Conservation (phyloP, 495 filamentous ascomycete genomes). For the Echria macrotheca region DNA sequence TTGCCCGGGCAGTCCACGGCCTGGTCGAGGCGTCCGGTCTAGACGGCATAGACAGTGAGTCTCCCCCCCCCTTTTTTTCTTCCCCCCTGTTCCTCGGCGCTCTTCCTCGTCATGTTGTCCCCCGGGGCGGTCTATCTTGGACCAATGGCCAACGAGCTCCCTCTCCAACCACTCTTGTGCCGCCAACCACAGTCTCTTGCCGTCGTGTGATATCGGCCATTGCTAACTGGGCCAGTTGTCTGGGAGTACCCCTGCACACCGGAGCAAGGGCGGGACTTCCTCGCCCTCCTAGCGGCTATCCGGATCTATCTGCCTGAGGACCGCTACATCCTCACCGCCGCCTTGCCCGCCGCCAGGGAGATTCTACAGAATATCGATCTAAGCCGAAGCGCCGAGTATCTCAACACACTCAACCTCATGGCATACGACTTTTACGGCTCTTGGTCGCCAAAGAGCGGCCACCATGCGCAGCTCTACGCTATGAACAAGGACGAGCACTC, state of each 20-base stretch:
- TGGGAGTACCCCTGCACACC: constrained; percentile 79
- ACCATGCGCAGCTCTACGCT: constrained; percentile 75
- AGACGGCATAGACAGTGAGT: constrained; percentile 81
- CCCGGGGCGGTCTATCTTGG: too few relatives aligned
- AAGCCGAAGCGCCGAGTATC: constrained; percentile 52
- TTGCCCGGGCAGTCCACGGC: constrained; percentile 64
- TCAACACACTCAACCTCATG: constrained; percentile 80
- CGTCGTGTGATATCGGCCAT: background rate
- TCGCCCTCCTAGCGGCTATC: constrained; percentile 62
- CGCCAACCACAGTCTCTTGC: constrained; percentile 1
- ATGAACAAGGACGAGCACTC: constrained; percentile 54
- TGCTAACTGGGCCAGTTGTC: constrained; percentile 56
- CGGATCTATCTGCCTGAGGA: constrained; percentile 68
- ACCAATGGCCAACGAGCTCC: too few relatives aligned
- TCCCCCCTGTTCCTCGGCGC: constrained; percentile 4
- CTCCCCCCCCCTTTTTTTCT: background rate
- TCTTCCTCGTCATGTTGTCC: constrained; percentile 3
- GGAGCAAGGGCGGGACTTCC: constrained; percentile 66
- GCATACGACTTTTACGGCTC: constrained; percentile 84
- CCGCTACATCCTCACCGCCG: constrained; percentile 70
- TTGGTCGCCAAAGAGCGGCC: constrained; percentile 64
- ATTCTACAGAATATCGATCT: constrained; percentile 74
- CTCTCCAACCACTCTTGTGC: too few relatives aligned
- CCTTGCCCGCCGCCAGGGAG: constrained; percentile 72
- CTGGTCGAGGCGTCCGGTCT: constrained; percentile 71